Conservation (phyloP, 352 stramenopile genomes). For the Saprolegnia parasitica region DNA sequence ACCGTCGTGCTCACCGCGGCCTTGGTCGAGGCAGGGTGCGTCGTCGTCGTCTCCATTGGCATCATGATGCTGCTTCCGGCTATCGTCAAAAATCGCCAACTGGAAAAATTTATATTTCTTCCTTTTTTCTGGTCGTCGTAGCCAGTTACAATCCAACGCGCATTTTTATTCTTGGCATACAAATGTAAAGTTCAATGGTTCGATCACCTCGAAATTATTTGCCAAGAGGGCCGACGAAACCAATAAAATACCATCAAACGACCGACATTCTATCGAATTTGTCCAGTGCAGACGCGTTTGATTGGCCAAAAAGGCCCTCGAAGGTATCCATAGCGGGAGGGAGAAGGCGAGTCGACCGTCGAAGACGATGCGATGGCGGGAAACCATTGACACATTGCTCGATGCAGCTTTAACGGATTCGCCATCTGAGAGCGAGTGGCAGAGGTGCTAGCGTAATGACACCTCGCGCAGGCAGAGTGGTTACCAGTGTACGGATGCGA, state of each 20-base stretch:
- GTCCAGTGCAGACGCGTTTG: neutral
- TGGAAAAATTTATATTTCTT: neutral
- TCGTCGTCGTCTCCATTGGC: constrained; percentile 29
- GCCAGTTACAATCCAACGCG: constrained; percentile 18
- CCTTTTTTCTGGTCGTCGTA: neutral
- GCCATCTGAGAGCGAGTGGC: too few species aligned
- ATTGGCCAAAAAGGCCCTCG: neutral
- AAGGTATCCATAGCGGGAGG: neutral
- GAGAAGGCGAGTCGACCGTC: neutral
- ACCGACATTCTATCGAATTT: constrained; percentile 15
- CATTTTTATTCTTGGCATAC: neutral
- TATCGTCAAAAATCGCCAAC: neutral
- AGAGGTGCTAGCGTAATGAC: too few species aligned
- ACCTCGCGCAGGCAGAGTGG: too few species aligned
- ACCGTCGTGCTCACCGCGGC: constrained; percentile 13
- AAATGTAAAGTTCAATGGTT: constrained; percentile 1
- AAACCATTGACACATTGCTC: too few species aligned
- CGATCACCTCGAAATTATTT: neutral
- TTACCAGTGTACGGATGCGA: too few species aligned
- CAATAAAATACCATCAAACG: neutral
- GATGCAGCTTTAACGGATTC: too few species aligned
- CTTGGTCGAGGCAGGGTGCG: constrained; percentile 23
- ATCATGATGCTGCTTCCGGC: constrained; percentile 12
- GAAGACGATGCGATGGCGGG: neutral
- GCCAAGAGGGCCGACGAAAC: neutral